phyloP scores from a whole-genome alignment of 108 stramenopile genomes.

The Skeletonema marinoi region DNA sequence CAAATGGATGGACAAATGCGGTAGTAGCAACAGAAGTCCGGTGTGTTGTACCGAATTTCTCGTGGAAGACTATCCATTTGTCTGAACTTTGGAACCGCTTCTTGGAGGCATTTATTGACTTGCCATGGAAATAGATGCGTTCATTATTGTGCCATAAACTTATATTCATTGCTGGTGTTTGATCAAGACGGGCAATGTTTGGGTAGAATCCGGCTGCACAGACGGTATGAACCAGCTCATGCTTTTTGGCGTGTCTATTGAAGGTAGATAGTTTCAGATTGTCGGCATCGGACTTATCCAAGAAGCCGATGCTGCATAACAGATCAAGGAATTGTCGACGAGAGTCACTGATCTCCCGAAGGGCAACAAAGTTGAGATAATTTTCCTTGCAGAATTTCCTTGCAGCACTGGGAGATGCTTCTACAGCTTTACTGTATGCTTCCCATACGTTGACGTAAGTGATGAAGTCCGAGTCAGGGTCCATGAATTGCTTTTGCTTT shows the following conservation, averaged over 20 bases:
- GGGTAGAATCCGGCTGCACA: conserved; percentile 94
- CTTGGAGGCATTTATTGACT: conserved; percentile 61
- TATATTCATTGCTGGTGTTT: conserved; percentile 10
- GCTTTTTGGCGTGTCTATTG: conserved; percentile 50
- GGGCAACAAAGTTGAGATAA: conserved; percentile 68
- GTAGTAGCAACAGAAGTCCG: conserved; percentile 67
- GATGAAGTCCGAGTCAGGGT: conserved; percentile 85
- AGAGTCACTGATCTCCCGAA: conserved; percentile 79
- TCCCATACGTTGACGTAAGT: conserved; percentile 89
- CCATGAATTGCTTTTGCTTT: conserved; percentile 62
- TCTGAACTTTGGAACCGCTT: conserved; percentile 8
- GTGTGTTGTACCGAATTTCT: conserved; percentile 74
- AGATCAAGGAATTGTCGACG: conserved; percentile 78
- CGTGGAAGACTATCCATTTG: conserved; percentile 70
- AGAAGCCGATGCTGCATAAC: conserved; percentile 82
- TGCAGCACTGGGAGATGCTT: conserved; percentile 28
- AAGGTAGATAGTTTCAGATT: conserved; percentile 22
- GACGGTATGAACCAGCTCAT: conserved; percentile 78
- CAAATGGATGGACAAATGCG: conserved; percentile 62
- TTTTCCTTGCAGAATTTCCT: conserved; percentile 71
- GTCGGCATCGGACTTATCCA: conserved; percentile 43
- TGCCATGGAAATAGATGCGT: conserved; percentile 59
- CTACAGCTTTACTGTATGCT: conserved; percentile 50
- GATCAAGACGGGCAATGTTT: conserved; percentile 72
- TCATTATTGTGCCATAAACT: conserved; percentile 57